A percentile compares a stretch with the other conserved stretches of the same genome.
Conservation (phyloP, 1,139 yeast species). For the Pneumocystis canis region DNA sequence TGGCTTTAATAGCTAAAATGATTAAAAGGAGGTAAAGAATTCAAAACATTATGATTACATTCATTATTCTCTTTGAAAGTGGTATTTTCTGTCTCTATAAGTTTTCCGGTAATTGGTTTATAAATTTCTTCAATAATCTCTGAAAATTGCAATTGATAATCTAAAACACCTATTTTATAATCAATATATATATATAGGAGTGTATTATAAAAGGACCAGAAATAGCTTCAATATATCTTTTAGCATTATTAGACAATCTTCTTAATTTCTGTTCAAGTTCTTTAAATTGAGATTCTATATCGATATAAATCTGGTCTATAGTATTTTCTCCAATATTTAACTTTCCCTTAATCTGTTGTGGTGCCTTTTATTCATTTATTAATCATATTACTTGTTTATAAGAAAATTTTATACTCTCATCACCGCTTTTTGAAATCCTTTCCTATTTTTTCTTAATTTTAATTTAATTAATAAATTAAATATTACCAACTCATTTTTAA, state of each 20-base stretch:
- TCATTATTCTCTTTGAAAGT: slow-evolving; percentile 90
- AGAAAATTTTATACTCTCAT: slow-evolving; percentile 3
- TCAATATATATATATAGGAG: not conserved
- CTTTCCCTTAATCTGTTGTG: slow-evolving; percentile 63
- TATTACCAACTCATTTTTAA: not conserved
- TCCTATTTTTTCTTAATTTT: not conserved
- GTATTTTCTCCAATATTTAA: slow-evolving; percentile 70
- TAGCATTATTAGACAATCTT: slow-evolving; percentile 77
- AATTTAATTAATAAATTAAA: not conserved
- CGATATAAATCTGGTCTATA: slow-evolving; percentile 74
- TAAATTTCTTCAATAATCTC: slow-evolving; percentile 89
- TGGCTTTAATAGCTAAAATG: slow-evolving; percentile 42
- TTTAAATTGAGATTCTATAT: slow-evolving; percentile 90
- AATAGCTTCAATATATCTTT: slow-evolving; percentile 76
- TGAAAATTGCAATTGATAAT: slow-evolving; percentile 83
- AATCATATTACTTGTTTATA: slow-evolving; percentile 1
- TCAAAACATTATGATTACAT: slow-evolving; percentile 33
- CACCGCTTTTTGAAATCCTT: slow-evolving; percentile 10
- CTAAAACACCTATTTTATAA: slow-evolving; percentile 40
- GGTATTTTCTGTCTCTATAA: slow-evolving; percentile 74
- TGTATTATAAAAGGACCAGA: slow-evolving; percentile 34
- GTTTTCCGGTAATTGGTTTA: slow-evolving; percentile 85
- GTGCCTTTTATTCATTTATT: slow-evolving; percentile 21
- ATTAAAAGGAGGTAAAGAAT: not conserved
- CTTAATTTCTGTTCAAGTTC: slow-evolving; percentile 83